These are phyloP conservation scores for Pythium plurisporium DNA, from an alignment of 352 stramenopile species.

Conservation along the genomic window DNA sequence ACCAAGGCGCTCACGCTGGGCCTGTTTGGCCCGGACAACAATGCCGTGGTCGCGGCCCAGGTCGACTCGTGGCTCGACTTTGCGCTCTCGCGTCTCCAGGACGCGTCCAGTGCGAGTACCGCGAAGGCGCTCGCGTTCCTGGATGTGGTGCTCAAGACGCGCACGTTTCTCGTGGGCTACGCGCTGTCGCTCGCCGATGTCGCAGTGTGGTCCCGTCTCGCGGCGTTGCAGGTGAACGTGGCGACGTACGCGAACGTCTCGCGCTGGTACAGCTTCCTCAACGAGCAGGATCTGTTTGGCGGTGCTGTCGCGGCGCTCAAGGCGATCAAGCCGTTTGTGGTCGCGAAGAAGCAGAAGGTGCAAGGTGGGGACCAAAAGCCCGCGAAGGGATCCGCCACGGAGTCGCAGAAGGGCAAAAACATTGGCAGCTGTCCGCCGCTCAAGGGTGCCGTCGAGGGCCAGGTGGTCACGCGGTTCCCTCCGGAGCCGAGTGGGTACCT, in stretches of 20 bases:
- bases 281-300: slow-evolving; percentile 55
- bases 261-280: slow-evolving; percentile 71
- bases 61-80: slow-evolving; percentile 95
- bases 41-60: slow-evolving; percentile 50
- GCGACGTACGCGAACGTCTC: slow-evolving; percentile 56
- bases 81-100: slow-evolving; percentile 52
- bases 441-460: slow-evolving; percentile 91
- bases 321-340: slow-evolving; percentile 31
- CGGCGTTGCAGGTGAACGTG: slow-evolving; percentile 40
- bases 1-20: slow-evolving; percentile 33
- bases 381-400: slow-evolving; percentile 14
- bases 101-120: slow-evolving; percentile 18
- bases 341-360: slow-evolving; percentile 14
- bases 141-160: slow-evolving; percentile 79
- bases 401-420: slow-evolving; percentile 69
- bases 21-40: slow-evolving; percentile 56
- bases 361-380: slow-evolving; percentile 21
- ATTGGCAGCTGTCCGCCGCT: slow-evolving; percentile 90
- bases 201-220: slow-evolving; percentile 85
- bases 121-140: slow-evolving; percentile 76
- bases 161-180: slow-evolving; percentile 94
- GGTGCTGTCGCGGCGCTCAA: slow-evolving; percentile 47
- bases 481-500: slow-evolving; percentile 98
- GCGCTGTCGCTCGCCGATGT: slow-evolving; percentile 95
- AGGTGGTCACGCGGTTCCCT: slow-evolving; percentile 98